Conservation (phyloP, 495 filamentous ascomycete genomes). For the Cercophora sp. region DNA sequence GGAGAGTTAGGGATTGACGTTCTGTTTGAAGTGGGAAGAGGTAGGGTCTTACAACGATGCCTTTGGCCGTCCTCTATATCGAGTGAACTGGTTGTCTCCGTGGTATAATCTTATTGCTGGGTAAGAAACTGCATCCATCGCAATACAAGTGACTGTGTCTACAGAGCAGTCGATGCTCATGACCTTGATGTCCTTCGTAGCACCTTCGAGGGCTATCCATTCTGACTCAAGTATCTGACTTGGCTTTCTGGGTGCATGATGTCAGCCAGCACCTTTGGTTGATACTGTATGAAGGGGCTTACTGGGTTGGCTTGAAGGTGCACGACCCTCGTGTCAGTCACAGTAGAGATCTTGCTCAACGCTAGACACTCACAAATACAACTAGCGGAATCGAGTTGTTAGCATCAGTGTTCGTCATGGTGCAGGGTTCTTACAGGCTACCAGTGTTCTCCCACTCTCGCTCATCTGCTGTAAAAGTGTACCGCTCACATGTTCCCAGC, state of each 20-base stretch:
- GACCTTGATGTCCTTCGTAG: slow-evolving; percentile 20
- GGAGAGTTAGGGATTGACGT: no score
- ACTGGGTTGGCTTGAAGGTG: not conserved
- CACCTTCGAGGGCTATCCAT: slow-evolving; percentile 28
- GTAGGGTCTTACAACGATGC: slow-evolving; percentile 26
- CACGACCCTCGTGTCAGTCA: no score
- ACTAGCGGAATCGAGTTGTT: not conserved
- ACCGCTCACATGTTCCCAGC: slow-evolving; percentile 4
- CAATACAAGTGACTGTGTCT: slow-evolving; percentile 27
- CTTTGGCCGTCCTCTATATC: slow-evolving; percentile 36
- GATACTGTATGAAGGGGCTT: not conserved
- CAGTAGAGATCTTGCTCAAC: no score
- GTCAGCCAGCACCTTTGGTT: not conserved
- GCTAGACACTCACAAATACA: slow-evolving; percentile 5
- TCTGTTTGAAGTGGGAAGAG: no score
- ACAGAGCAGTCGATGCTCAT: slow-evolving; percentile 39
- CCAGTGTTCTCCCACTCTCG: not conserved
- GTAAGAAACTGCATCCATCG: slow-evolving; percentile 37
- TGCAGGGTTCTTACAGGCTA: slow-evolving; percentile 6
- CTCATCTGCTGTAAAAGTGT: not conserved
- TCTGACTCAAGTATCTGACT: slow-evolving; percentile 33
- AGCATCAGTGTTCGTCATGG: not conserved
- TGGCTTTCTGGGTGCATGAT: slow-evolving; percentile 16
- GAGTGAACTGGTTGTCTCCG: slow-evolving; percentile 23
- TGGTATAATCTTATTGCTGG: slow-evolving; percentile 42